phyloP scores from a whole-genome alignment of 805 yeast species.

The Cephaloascus albidus region DNA sequence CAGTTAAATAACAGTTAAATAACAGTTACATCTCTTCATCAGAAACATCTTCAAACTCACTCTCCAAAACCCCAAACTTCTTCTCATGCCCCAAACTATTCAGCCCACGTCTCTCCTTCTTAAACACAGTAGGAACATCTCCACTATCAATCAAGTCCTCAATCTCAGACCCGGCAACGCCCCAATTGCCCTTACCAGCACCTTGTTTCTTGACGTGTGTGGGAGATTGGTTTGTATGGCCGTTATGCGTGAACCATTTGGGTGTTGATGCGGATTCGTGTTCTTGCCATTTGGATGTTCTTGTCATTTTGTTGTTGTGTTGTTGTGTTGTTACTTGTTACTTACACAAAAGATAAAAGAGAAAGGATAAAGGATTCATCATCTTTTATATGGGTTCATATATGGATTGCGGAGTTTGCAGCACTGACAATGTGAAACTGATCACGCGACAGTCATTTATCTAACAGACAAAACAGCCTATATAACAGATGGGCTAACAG shows the following conservation, averaged over 20 bases:
- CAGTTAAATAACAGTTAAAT: no score
- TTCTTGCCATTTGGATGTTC: slow-evolving; percentile 71
- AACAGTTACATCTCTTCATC: no score
- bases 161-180: slow-evolving; percentile 69
- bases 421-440: no score
- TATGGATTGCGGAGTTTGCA: no score
- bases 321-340: no score
- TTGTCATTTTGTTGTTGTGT: slow-evolving; percentile 60
- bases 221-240: slow-evolving; percentile 61
- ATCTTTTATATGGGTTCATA: no score
- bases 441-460: no score
- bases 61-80: slow-evolving; percentile 14
- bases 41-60: neutral
- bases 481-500: no score
- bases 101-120: slow-evolving; percentile 41
- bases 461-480: no score
- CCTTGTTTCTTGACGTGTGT: slow-evolving; percentile 75
- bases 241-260: slow-evolving; percentile 73
- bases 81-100: slow-evolving; percentile 34
- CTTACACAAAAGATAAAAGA: no score
- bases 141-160: slow-evolving; percentile 53
- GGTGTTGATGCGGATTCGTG: slow-evolving; percentile 54
- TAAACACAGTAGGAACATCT: slow-evolving; percentile 38
- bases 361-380: no score
- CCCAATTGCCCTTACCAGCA: slow-evolving; percentile 86